Percentiles rank a stretch among this genome's conserved stretches.
Evolutionary conservation across 805 yeast genomes (phyloP).

Genomic region (Millerago galiae): DNA sequence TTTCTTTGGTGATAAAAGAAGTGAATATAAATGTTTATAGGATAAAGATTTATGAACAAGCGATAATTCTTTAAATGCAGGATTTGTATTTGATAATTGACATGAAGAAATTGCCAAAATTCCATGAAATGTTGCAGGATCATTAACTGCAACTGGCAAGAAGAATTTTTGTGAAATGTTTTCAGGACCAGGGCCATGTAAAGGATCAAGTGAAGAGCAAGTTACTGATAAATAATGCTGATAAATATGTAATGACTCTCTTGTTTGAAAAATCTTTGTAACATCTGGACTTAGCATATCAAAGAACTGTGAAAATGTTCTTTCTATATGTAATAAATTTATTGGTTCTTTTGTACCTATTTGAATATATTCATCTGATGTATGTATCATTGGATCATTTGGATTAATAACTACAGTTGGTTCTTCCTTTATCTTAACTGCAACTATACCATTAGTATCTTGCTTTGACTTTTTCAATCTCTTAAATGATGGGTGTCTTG

Average conservation of each 20-base stretch:
- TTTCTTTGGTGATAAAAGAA: constrained; percentile 1
- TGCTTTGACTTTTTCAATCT: neutral
- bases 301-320: neutral
- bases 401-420: no score
- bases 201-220: constrained; percentile 10
- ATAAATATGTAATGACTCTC: constrained; percentile 3
- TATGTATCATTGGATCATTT: constrained; percentile 4
- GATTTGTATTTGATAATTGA: constrained; percentile 9
- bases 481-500: constrained; percentile 13
- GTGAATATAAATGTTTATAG: constrained; percentile 8
- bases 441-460: neutral
- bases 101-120: constrained; percentile 11
- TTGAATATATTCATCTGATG: constrained; percentile 6
- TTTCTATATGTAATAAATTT: neutral
- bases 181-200: constrained; percentile 11
- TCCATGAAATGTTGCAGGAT: constrained; percentile 13
- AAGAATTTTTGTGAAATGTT: constrained; percentile 13
- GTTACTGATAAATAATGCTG: constrained; percentile 9
- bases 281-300: neutral
- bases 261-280: constrained; percentile 3
- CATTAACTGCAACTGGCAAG: constrained; percentile 9
- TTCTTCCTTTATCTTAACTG: neutral
- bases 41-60: constrained; percentile 10
- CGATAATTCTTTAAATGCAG: constrained; percentile 4
- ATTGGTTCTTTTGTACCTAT: constrained; percentile 1